Evolutionary conservation across 805 yeast genomes (phyloP).

Genomic region (Ogataea saltuana): DNA sequence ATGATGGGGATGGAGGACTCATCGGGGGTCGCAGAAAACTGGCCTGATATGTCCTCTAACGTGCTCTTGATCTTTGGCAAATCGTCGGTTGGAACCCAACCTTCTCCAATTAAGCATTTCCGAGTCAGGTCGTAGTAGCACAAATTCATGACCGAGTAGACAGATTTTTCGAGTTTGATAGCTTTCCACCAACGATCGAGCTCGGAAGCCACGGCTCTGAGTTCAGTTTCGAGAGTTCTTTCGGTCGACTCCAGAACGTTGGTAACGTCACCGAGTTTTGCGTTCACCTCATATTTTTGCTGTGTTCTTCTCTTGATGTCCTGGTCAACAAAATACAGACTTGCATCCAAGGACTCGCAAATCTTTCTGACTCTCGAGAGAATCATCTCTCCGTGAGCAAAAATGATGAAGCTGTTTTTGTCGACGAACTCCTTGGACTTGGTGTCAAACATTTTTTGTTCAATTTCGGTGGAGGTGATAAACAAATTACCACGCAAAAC

Average conservation of each 20-base stretch:
- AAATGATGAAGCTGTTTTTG: slow-evolving; percentile 83
- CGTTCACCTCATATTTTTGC: slow-evolving; percentile 44
- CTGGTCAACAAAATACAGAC: slow-evolving; percentile 61
- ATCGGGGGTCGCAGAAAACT: slow-evolving; percentile 22
- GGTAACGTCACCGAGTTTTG: slow-evolving; percentile 52
- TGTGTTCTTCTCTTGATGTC: slow-evolving; percentile 39
- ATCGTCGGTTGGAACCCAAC: slow-evolving; percentile 69
- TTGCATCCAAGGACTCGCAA: slow-evolving; percentile 88
- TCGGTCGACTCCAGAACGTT: slow-evolving; percentile 51
- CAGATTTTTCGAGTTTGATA: slow-evolving; percentile 55
- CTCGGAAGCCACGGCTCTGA: slow-evolving; percentile 63
- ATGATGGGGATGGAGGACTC: slow-evolving; percentile 37
- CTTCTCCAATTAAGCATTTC: slow-evolving; percentile 68
- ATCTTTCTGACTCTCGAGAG: slow-evolving; percentile 74
- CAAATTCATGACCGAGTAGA: slow-evolving; percentile 58
- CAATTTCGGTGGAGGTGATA: slow-evolving; percentile 71
- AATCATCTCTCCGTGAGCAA: slow-evolving; percentile 85
- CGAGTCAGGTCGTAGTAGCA: slow-evolving; percentile 70
- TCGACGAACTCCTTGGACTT: slow-evolving; percentile 56
- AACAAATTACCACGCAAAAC: slow-evolving; percentile 88
- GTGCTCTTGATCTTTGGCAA: slow-evolving; percentile 45
- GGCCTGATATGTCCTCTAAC: slow-evolving; percentile 41
- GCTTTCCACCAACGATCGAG: slow-evolving; percentile 58
- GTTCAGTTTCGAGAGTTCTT: slow-evolving; percentile 60
- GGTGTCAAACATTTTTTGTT: slow-evolving; percentile 65